Percentiles rank a stretch among this genome's conserved stretches.
Conservation (phyloP, 164 flowering plant species). For the Cinnamomum micranthum region DNA sequence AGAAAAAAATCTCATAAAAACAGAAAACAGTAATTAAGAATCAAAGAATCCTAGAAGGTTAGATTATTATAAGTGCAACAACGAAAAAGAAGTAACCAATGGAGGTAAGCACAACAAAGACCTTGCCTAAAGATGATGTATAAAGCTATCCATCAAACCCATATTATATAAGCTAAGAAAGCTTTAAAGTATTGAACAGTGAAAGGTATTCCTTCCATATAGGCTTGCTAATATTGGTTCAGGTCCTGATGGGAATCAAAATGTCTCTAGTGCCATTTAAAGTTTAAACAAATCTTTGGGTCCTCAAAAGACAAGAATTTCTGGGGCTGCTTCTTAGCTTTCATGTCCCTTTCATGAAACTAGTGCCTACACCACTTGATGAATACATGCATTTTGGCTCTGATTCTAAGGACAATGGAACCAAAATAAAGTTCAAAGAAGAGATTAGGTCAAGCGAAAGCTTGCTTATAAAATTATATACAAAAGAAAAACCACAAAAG, state of each 20-base stretch:
- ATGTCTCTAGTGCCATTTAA: neutral
- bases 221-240: neutral
- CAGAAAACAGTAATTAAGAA: no score
- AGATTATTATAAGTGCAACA: neutral
- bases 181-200: neutral
- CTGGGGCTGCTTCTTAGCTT: neutral
- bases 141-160: neutral
- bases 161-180: neutral
- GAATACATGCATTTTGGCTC: slow-evolving; percentile 21
- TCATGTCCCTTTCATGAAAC: slow-evolving; percentile 1
- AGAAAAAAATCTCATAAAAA: no score
- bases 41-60: no score
- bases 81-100: neutral
- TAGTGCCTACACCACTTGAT: neutral
- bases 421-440: no score
- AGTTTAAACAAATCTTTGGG: neutral
- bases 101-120: no score
- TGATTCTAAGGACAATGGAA: no score
- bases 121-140: no score
- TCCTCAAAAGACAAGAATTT: neutral
- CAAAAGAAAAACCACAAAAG: no score
- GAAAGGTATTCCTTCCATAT: neutral
- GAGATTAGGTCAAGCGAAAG: no score
- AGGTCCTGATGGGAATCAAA: neutral
- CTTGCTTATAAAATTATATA: no score